Evolutionary conservation across 495 filamentous ascomycete species (phyloP), one percentile per base, ranked within the genome.

Genomic region (Cercophora samala): DNA sequence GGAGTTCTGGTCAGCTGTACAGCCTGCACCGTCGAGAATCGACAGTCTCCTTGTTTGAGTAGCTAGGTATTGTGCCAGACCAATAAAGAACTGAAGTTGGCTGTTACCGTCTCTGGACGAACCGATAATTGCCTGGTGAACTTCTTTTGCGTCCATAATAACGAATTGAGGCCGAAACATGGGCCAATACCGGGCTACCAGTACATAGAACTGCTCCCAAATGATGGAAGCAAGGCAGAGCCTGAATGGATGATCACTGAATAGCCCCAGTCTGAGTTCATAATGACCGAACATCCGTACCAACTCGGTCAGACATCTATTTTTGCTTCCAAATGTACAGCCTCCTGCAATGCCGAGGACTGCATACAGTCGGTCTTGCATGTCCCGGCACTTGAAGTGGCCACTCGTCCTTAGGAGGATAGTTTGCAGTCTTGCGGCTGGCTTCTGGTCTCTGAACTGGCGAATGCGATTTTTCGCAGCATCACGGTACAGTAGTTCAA

Each of bases 341-440:
- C 60, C 60, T 46, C 60, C 60, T 18, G 37, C 60, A 19, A 62
- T 62, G 18, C 60, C 60, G 25, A 62, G n/a, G 5, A 62, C 60
- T 9, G n/a, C 60, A 22, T 46, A 62, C n/a, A 52, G n/a, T 23
- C 60, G 11, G 3, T 62, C 60, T 17, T 42, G n/a, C 9, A 23
- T 22, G 18, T 62, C 32, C 4, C 60, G 60, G 29, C 60, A 61
- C 24, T 21, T 26, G 29, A 61, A 61, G 13, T 61, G 24, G 25
- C 59, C 59, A 18, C 18, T 19, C 5, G 59, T 61, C 1, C 25
- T 24, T 9, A 61, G 25, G 11, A 61, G 25, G 0, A 61, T 61
- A 21, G 15, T 17, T 25, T 61, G 59, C 1, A 61, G 25, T 6
- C 59, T 24, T 1, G 9, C 0, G 2, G 37, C 13, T 3, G 13